Evolutionary conservation across 129 eudicot genomes (phyloP).

Genomic region (Escallonia rubra): DNA sequence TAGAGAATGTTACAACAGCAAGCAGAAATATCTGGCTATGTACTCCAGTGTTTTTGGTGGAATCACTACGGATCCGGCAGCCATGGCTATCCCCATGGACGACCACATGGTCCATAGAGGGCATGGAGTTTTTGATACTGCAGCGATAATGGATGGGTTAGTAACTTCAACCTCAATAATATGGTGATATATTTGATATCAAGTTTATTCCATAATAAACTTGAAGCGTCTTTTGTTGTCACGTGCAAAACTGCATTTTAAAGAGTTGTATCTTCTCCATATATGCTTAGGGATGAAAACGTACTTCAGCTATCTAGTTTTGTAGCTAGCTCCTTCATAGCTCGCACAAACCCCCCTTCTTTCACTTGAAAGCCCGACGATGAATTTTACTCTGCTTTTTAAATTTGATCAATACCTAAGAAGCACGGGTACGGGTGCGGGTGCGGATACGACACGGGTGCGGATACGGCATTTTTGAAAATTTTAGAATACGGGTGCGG

Average conservation of each 20-base stretch:
- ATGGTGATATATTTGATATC: too few relatives aligned
- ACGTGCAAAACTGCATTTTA: background rate
- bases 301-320: too few relatives aligned
- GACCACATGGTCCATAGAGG: slow-evolving; percentile 98
- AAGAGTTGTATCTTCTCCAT: too few relatives aligned
- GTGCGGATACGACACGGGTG: too few relatives aligned
- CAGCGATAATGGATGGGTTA: slow-evolving; percentile 82
- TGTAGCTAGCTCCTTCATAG: background rate
- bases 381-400: background rate
- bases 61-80: slow-evolving; percentile 63
- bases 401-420: too few relatives aligned
- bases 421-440: too few relatives aligned
- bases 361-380: too few relatives aligned
- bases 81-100: slow-evolving; percentile 93
- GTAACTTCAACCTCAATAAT: slow-evolving; percentile 6
- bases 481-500: too few relatives aligned
- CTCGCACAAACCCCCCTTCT: background rate
- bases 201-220: background rate
- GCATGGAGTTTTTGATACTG: slow-evolving; percentile 92
- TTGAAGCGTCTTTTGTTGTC: background rate
- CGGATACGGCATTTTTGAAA: too few relatives aligned
- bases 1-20: slow-evolving; percentile 42
- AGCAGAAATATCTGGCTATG: slow-evolving; percentile 80
- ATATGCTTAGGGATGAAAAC: too few relatives aligned
- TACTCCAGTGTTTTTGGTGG: slow-evolving; percentile 90